Percentiles rank a stretch among this genome's conserved stretches.
Conservation (phyloP, 2,329 filamentous ascomycete genomes). For the Colletotrichum spaethianum region DNA sequence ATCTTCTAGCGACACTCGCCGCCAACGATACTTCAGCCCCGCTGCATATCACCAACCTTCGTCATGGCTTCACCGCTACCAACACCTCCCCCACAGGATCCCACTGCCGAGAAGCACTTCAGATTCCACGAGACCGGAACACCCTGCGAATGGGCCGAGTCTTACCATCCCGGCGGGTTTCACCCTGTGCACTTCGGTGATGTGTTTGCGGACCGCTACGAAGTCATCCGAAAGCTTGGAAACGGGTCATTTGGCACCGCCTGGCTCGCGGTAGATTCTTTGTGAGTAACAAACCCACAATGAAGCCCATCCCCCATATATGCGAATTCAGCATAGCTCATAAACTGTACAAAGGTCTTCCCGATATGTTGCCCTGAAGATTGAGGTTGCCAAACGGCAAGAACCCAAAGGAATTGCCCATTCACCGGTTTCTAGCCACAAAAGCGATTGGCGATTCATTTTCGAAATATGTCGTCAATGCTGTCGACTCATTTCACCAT, state of each 20-base stretch:
- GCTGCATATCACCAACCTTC: not conserved
- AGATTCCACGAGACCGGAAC: not conserved
- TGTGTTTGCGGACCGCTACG: constrained; percentile 43
- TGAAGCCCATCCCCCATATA: too few species aligned
- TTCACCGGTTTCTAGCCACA: constrained; percentile 38
- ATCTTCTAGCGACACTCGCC: too few species aligned
- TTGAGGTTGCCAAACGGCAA: constrained; percentile 44
- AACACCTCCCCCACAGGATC: not conserved
- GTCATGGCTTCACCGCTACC: constrained; percentile 3
- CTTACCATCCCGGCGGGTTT: constrained; percentile 44
- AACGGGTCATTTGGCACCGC: constrained; percentile 46
- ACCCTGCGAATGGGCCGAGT: constrained; percentile 28
- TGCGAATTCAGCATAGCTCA: too few species aligned
- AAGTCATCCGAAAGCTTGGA: constrained; percentile 46
- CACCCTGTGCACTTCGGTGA: constrained; percentile 46
- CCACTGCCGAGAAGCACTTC: not conserved
- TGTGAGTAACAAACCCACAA: constrained; percentile 31
- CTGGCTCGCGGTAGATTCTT: constrained; percentile 44
- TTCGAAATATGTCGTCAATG: constrained; percentile 38
- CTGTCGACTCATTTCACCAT: constrained; percentile 49
- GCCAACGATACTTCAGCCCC: too few species aligned
- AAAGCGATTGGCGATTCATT: constrained; percentile 1
- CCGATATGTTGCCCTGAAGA: constrained; percentile 48
- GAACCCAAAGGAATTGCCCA: constrained; percentile 31
- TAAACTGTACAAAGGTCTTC: too few species aligned